Conservation (phyloP, 1,284 basidiomycete species). For the Tetrapyrgos nigripes region DNA sequence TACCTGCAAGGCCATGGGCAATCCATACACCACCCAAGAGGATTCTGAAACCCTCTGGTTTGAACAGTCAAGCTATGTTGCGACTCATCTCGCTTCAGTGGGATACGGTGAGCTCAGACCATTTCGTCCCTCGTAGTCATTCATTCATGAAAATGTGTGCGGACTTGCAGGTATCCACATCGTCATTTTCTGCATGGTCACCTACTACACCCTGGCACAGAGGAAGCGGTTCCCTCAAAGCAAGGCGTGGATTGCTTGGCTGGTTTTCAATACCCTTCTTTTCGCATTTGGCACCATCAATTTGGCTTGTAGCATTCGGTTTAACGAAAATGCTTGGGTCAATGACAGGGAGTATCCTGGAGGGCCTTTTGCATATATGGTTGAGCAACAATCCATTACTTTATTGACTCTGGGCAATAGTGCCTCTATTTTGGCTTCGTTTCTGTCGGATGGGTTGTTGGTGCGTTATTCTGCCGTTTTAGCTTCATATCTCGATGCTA, state of each 20-base stretch:
- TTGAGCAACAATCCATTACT: conserved; percentile 2
- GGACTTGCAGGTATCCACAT: conserved; percentile 24
- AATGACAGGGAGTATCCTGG: conserved; percentile 35
- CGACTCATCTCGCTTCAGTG: conserved; percentile 30
- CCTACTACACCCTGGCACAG: conserved; percentile 17
- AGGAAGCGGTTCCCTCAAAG: neutral
- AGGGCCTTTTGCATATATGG: conserved; percentile 11
- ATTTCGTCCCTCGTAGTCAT: neutral
- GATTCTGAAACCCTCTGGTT: conserved; percentile 24
- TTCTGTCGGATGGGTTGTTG: conserved; percentile 12
- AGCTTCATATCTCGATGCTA: neutral
- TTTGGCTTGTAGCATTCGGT: conserved; percentile 32
- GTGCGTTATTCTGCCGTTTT: neutral
- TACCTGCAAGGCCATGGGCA: neutral
- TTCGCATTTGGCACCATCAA: conserved; percentile 33
- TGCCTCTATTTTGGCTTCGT: conserved; percentile 10
- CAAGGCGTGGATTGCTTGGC: conserved; percentile 8
- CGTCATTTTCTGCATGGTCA: conserved; percentile 23
- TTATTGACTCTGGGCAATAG: conserved; percentile 7
- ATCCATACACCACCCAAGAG: conserved; percentile 20
- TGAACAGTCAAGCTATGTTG: conserved; percentile 28
- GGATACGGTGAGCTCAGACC: conserved; percentile 25
- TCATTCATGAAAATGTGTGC: neutral
- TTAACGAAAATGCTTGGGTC: conserved; percentile 35
- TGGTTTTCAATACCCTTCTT: conserved; percentile 28